Evolutionary conservation across 805 yeast genomes (phyloP).

Genomic region (Candida pini): DNA sequence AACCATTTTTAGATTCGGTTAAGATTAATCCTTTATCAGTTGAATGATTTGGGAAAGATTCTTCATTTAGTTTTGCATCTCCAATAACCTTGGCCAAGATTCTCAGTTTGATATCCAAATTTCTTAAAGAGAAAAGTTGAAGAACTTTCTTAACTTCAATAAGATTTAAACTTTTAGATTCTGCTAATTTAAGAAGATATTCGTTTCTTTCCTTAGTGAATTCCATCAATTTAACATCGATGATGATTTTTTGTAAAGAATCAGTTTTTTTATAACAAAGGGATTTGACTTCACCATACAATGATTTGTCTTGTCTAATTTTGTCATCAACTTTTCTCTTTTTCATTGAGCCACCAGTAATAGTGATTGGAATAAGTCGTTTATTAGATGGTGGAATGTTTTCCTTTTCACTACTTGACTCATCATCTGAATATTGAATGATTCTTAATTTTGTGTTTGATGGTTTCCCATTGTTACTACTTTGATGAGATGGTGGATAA

Average conservation of each 20-base stretch:
- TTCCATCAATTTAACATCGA: conserved; percentile 11
- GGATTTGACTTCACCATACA: too few relatives aligned
- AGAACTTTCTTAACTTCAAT: conserved; percentile 19
- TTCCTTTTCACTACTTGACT: background rate
- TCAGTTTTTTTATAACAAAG: background rate
- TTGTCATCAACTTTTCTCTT: too few relatives aligned
- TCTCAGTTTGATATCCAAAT: conserved; percentile 18
- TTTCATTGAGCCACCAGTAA: too few relatives aligned
- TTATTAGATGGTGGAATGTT: background rate
- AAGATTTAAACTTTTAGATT: conserved; percentile 10
- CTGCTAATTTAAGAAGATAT: conserved; percentile 11
- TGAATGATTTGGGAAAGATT: conserved; percentile 10
- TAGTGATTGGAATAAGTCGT: too few relatives aligned
- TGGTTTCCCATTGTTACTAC: background rate
- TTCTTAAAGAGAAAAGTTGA: conserved; percentile 17
- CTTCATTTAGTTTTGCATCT: conserved; percentile 2
- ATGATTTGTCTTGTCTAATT: too few relatives aligned
- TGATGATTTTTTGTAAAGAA: conserved; percentile 10
- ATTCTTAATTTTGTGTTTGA: background rate
- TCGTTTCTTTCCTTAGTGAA: conserved; percentile 9
- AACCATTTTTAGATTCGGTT: conserved; percentile 14
- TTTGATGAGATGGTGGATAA: too few relatives aligned
- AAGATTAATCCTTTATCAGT: conserved; percentile 18
- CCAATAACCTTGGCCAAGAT: conserved; percentile 19
- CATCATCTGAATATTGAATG: background rate